Evolutionary conservation across 176 grass and related monocot genomes (phyloP), one percentile per base, ranked within the genome.

Genomic region (Musa troglodytarum): DNA sequence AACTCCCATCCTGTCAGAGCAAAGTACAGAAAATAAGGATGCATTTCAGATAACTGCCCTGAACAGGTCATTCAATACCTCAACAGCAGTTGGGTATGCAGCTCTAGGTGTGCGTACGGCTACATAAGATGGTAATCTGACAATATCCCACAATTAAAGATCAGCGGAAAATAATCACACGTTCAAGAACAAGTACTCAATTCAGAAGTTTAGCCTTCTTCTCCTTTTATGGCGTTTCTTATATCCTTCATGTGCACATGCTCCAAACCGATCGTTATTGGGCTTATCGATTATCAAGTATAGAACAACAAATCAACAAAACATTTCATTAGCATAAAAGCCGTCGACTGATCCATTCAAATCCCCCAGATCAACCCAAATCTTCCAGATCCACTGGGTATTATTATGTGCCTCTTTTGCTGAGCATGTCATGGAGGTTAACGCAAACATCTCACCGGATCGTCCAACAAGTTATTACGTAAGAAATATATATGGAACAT

Each of bases 21-120:
- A 54, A 89, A 83, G 82, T 63, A 81, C 82, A 80, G 71, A 58
- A 64, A 79, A 72, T 84, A 82, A 79, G 83, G 68, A 89, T 83
- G 53, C 43, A 87, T 82, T 69, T 83, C 80, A 89, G 83, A 54
- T 58, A 74, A 78, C 72, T 74, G 71, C 79, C 65, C 15, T 28
- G 54, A 68, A 87, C 82, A 83, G 59, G 69, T 79, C 69, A 72
- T 76, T 87, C 79, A 69, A 69, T 91, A 99, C 95, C 95, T 99
- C 88, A 82, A 99, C 87, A 74, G 88, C 84, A 20, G 81, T 80
- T 73, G 86, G 74, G 77, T 82, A 94, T 84, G 88, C 64, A 71
- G 90, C 84, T 78, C 84, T 83, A 78, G 91, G 88, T 77, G 89
- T 64, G 82, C 80, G 87, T 58, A 91, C 74, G 77, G 74, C 73